Percentiles rank a stretch among this genome's conserved stretches.
Evolutionary conservation across 768 basidiomycete species (phyloP).

Genomic region (Tylopilus plumbeoviolaceoides): DNA sequence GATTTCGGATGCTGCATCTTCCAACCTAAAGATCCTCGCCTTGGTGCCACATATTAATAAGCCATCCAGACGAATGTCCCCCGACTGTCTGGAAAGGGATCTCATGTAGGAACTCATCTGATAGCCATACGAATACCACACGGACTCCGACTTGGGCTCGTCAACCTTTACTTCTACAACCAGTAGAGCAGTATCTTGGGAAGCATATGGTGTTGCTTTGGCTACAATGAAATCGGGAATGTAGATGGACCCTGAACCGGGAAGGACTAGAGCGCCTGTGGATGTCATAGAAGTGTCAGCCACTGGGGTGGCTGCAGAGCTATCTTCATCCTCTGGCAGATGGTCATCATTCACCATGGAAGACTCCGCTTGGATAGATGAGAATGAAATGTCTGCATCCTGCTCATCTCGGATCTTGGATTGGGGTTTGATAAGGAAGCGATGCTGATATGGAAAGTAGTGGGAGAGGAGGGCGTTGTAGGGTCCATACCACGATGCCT

Average conservation of each 20-base stretch:
- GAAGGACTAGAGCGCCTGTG: neutral
- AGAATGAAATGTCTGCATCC: neutral
- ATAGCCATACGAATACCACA: neutral
- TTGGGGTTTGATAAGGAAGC: slow-evolving; percentile 2
- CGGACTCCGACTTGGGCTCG: neutral
- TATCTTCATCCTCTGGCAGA: neutral
- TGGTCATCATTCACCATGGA: neutral
- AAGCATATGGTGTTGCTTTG: neutral
- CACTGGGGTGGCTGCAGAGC: no score
- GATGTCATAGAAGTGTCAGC: neutral
- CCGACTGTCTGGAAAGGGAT: neutral
- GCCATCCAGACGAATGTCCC: neutral
- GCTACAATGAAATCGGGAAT: neutral
- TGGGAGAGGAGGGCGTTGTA: slow-evolving; percentile 1
- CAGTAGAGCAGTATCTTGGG: neutral
- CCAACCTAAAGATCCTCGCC: neutral
- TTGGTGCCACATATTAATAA: neutral
- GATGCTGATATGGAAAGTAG: slow-evolving; percentile 1
- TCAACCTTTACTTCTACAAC: neutral
- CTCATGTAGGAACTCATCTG: neutral
- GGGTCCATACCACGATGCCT: slow-evolving; percentile 1
- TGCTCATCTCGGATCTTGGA: neutral
- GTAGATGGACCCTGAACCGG: neutral
- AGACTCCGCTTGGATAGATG: neutral
- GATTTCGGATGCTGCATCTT: neutral